These are phyloP conservation scores for Cicer cuneatum DNA, from an alignment of 306 rosid genomes.

Conservation along the genomic window DNA sequence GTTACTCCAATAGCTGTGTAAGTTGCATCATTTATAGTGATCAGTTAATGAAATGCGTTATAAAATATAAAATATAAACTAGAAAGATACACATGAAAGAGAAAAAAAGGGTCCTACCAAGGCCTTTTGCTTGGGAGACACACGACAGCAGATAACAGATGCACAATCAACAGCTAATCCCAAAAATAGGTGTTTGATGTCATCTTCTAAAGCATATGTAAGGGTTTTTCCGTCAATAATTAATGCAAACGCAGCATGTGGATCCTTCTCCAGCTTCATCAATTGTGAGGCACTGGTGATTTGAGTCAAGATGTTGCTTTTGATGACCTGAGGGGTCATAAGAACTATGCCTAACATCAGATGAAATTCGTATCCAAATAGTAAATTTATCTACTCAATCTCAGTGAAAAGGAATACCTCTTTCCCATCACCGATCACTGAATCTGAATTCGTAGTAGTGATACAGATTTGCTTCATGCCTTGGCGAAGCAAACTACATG, in stretches of 20 bases:
- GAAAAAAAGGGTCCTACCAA: slow-evolving; percentile 62
- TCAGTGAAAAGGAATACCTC: slow-evolving; percentile 64
- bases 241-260: slow-evolving; percentile 96
- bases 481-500: slow-evolving; percentile 96
- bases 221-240: slow-evolving; percentile 96
- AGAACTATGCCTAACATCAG: slow-evolving; percentile 55
- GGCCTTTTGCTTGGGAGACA: slow-evolving; percentile 98
- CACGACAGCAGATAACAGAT: slow-evolving; percentile 96
- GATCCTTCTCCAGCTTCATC: slow-evolving; percentile 91
- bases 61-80: slow-evolving; percentile 17
- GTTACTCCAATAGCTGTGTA: slow-evolving; percentile 27
- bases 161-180: slow-evolving; percentile 95
- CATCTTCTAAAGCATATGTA: slow-evolving; percentile 78
- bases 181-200: slow-evolving; percentile 82
- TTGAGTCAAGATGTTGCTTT: slow-evolving; percentile 81
- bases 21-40: slow-evolving; percentile 33
- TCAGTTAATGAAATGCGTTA: slow-evolving; percentile 34
- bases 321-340: slow-evolving; percentile 69
- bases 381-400: slow-evolving; percentile 24
- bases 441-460: slow-evolving; percentile 57
- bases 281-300: slow-evolving; percentile 80
- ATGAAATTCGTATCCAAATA: slow-evolving; percentile 53
- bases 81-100: slow-evolving; percentile 21
- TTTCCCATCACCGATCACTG: slow-evolving; percentile 58
- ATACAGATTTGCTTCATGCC: slow-evolving; percentile 95